Base-by-base conservation (phyloP, 768 basidiomycete genomes). In the Tricholoma sp. region DNA sequence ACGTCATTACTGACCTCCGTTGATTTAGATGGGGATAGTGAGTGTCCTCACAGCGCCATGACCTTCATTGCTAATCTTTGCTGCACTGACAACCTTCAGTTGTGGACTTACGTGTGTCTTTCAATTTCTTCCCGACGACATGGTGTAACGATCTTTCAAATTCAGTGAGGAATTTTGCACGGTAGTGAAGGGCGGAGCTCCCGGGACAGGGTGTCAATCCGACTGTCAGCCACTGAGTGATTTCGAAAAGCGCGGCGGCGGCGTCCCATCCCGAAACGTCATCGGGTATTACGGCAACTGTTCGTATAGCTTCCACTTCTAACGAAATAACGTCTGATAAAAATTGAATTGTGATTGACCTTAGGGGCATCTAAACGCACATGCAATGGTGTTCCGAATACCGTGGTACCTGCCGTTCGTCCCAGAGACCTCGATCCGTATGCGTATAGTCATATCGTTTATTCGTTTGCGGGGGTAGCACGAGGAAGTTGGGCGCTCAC, bases 201-300 rank as follows among this genome's bases (percentile, higher is more conserved):
- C 42, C 20, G 42, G 42, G 20, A 44, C 42, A 44, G 42, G 42
- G 20, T 44, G 42, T 44, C 42, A 44, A 44, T 44, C 42, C 42
- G 20, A 44, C 42, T 44, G 42, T 24, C 42, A 44, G 42, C 42
- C 42, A 44, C 28, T 42, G 29, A 51, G 29, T 18, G 50, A 52
- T 44, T 49, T 42, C 20, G 56, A 52, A 29, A 52, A 52, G 1
- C 36, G 13, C 17, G 51, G 51, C 17, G 34, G 34, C 32, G 36
- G 51, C 39, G 28, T 53, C 24, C 52, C 52, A 31, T 52, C 37
- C 39, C 51, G 45, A n/a, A 54, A 53, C 20, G 42, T 54, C 37
- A 53, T 53, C 18, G 47, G 52, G 9, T 53, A 57, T 37, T 54
- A 53, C 18, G 54, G 56, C 48, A 56, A 51, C 56, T 57, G 56